phyloP scores from a whole-genome alignment of 768 basidiomycete genomes.

The Nidula microcarpa region DNA sequence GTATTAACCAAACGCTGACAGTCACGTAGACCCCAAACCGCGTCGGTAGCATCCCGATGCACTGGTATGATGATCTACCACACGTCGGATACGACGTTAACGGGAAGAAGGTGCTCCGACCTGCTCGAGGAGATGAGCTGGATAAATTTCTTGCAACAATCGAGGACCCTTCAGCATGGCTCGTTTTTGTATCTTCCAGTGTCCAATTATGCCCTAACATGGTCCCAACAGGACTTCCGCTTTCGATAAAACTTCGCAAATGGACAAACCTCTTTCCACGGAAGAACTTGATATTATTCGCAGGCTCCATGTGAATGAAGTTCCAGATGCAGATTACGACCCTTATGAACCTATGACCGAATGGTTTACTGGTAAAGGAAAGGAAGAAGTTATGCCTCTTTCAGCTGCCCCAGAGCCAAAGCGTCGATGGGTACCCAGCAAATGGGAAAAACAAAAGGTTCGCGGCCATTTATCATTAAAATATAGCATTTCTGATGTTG shows the following conservation, averaged over 20 bases:
- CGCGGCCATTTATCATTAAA: not conserved
- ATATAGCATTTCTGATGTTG: too few species aligned
- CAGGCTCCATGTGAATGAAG: slow-evolving; percentile 85
- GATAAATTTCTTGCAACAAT: slow-evolving; percentile 95
- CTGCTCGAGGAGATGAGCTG: slow-evolving; percentile 92
- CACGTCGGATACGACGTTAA: slow-evolving; percentile 96
- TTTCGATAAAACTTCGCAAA: slow-evolving; percentile 84
- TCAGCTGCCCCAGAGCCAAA: slow-evolving; percentile 93
- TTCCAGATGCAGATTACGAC: slow-evolving; percentile 86
- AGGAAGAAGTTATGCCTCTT: slow-evolving; percentile 92
- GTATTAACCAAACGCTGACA: slow-evolving; percentile 7
- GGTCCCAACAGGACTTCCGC: slow-evolving; percentile 70
- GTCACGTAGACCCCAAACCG: slow-evolving; percentile 82
- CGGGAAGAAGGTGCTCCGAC: slow-evolving; percentile 90
- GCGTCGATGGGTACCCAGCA: slow-evolving; percentile 93
- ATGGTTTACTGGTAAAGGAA: slow-evolving; percentile 97
- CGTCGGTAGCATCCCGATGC: slow-evolving; percentile 91
- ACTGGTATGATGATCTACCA: slow-evolving; percentile 99
- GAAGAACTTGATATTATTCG: slow-evolving; percentile 96
- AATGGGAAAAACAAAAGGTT: slow-evolving; percentile 99
- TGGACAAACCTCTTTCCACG: slow-evolving; percentile 79
- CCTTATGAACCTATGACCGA: slow-evolving; percentile 93
- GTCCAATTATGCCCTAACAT: not conserved
- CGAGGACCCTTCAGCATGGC: slow-evolving; percentile 91
- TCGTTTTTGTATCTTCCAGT: not conserved